Evolutionary conservation across 1,284 basidiomycete species (phyloP), one percentile per base, ranked within the genome.

Genomic region (Vanrija sp.): DNA sequence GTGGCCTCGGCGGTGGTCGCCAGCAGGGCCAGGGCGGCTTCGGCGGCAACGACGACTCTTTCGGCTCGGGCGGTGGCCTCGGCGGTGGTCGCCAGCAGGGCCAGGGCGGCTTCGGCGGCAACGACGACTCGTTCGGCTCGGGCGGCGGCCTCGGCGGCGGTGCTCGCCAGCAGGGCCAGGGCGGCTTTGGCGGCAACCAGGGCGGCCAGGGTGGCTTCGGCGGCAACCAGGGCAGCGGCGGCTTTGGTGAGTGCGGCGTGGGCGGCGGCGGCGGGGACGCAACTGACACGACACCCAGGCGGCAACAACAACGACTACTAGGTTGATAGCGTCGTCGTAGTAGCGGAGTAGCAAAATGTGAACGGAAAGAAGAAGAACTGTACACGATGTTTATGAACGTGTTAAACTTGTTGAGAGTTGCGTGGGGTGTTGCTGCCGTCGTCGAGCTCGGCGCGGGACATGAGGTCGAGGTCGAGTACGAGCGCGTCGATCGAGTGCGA

Each of bases 61-160:
- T 7, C 27, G 54, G 54, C 42, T 37, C 38, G 15, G 38, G 36
- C n/a, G n/a, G 19, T 20, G n/a, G 19, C n/a, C 38, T 18, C n/a
- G 42, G 37, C 3, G 43, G 47, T 38, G 41, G 47, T 42, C 41
- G 44, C 24, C n/a, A 44, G 36, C 23, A 44, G 45, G n/a, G 6
- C 41, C 27, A 24, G 22, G 23, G 35, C n/a, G 51, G 47, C 31
- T 27, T 36, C 18, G 46, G 50, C 37, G 37, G 42, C 38, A 41
- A 44, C 24, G 49, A 44, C 35, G 25, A 48, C 47, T 48, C 49
- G 45, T 51, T 7, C 27, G 54, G 54, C 42, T 37, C 38, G 15
- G 38, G 36, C n/a, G n/a, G 19, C 15, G n/a, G 19, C n/a, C 38
- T 18, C n/a, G 42, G 37, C 3, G n/a, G n/a, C n/a, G 43, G 47